Evolutionary conservation across 805 yeast genomes (phyloP).

Genomic region (Hanseniaspora pseudoguilliermondii): DNA sequence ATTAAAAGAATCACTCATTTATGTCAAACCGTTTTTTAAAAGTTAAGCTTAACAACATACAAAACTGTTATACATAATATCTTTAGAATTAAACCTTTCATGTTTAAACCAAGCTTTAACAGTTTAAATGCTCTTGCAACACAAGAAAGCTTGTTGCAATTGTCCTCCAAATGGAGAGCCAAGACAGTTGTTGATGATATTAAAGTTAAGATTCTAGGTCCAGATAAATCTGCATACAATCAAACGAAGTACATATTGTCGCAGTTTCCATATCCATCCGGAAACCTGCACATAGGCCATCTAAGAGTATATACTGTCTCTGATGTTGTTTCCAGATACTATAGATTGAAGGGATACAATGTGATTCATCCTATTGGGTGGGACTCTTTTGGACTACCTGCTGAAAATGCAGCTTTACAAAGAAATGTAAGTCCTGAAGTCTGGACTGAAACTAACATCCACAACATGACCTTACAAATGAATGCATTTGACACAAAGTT

Average conservation of each 20-base stretch:
- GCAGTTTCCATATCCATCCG: slow-evolving; percentile 96
- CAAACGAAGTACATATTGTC: slow-evolving; percentile 45
- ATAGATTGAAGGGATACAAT: slow-evolving; percentile 58
- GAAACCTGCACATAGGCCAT: slow-evolving; percentile 86
- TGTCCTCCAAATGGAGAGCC: slow-evolving; percentile 8
- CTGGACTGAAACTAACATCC: slow-evolving; percentile 78
- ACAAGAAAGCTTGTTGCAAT: neutral
- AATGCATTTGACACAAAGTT: slow-evolving; percentile 65
- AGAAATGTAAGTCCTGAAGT: slow-evolving; percentile 60
- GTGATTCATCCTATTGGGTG: slow-evolving; percentile 97
- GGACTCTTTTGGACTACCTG: slow-evolving; percentile 98
- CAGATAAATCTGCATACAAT: neutral
- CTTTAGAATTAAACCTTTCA: neutral
- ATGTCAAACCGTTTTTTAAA: neutral
- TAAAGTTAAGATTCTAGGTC: neutral
- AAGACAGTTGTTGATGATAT: slow-evolving; percentile 22
- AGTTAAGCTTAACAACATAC: neutral
- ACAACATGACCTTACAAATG: slow-evolving; percentile 77
- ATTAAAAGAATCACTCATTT: too few species aligned
- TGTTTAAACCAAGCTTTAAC: neutral
- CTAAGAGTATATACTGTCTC: slow-evolving; percentile 83
- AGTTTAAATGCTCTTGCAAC: neutral
- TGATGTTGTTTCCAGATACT: slow-evolving; percentile 68
- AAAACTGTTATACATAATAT: neutral
- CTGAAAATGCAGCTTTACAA: slow-evolving; percentile 95